Base-by-base conservation (phyloP, 1,139 yeast genomes). In the Zhuliangozyma blackwelliae region DNA sequence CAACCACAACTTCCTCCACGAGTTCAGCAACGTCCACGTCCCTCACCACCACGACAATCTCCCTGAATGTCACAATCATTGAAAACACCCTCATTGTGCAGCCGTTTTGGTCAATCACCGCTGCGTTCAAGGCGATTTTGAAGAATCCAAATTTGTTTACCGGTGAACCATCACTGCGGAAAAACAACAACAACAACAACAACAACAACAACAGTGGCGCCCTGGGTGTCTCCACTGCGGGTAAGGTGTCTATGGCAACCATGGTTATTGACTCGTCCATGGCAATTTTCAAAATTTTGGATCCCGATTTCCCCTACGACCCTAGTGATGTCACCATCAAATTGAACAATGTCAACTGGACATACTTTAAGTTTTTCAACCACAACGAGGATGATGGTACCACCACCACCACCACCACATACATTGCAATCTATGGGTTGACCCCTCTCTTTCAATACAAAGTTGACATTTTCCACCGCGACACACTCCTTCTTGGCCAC, bases 361-460 rank as follows among this genome's bases (percentile, higher is more conserved):
- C 59, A 5, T 64, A 59, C 64, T 75, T 48, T 69, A 77, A 61
- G 65, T 66, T 40, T 54, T 16, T 16, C 16, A 16, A 16, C 16
- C 16, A 16, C 16, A 16, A 16, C 16, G 4, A 16, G 16, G 16
- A 16, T 16, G 16, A 4, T 16, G 16, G 3, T 16, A 40, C 46
- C 20, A 45, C 44, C 16, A 40, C 71, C 0, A 61, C 72, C 30
- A 72, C 73, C 26, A 61, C 66, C 29, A 59, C 57, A 28, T 61
- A 64, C 40, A 2, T 22, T 3, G 23, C 10, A 9, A 74, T 82
- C 28, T 77, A 76, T 52, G 88, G 88, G 1, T 61, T 83, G 35
- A 78, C 86, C 10, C 85, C 89, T 0, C 59, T 77, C 23, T 77
- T 79, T 31, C 86, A 82, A 43, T 83, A 81, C 49, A 87, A 80